Conservation (phyloP, 371 early-diverging fungal species). For the Syncephalastrum contaminatum region DNA sequence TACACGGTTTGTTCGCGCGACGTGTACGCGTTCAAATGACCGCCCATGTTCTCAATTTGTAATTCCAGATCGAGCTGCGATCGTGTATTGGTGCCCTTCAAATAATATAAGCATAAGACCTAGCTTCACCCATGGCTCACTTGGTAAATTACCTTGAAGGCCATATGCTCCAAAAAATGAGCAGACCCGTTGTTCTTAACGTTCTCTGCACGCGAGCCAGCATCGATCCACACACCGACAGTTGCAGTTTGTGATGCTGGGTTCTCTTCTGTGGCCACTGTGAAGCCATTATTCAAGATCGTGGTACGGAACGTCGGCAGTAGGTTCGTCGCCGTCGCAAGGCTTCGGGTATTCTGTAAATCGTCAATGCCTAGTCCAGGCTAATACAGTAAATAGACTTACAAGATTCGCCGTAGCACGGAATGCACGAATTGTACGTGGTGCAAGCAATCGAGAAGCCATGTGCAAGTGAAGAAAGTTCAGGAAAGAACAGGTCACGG, state of each 20-base stretch:
- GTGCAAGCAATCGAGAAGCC: too few species aligned
- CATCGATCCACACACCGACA: constrained; percentile 98
- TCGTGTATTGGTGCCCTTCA: constrained; percentile 84
- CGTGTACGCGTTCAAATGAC: constrained; percentile 96
- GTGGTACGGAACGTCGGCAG: constrained; percentile 76
- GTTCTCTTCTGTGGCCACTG: constrained; percentile 93
- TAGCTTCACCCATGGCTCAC: not conserved
- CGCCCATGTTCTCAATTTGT: constrained; percentile 96
- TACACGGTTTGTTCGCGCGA: constrained; percentile 98
- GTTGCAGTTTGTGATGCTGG: constrained; percentile 93
- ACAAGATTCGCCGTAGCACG: too few species aligned
- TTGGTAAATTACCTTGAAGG: constrained; percentile 94
- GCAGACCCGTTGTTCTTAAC: constrained; percentile 93
- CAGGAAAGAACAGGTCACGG: too few species aligned
- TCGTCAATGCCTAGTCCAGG: too few species aligned
- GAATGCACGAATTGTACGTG: too few species aligned
- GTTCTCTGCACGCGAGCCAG: constrained; percentile 93
- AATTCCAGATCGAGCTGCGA: constrained; percentile 90
- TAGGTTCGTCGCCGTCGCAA: constrained; percentile 52
- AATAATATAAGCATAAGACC: not conserved
- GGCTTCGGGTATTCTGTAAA: constrained; percentile 50
- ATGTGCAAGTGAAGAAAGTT: too few species aligned
- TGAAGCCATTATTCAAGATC: constrained; percentile 89
- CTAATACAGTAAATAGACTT: too few species aligned
- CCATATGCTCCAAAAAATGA: constrained; percentile 98